Percentiles rank a stretch among this genome's conserved stretches.
Conservation (phyloP, 768 basidiomycete species). For the Leccinellum rugosiceps region DNA sequence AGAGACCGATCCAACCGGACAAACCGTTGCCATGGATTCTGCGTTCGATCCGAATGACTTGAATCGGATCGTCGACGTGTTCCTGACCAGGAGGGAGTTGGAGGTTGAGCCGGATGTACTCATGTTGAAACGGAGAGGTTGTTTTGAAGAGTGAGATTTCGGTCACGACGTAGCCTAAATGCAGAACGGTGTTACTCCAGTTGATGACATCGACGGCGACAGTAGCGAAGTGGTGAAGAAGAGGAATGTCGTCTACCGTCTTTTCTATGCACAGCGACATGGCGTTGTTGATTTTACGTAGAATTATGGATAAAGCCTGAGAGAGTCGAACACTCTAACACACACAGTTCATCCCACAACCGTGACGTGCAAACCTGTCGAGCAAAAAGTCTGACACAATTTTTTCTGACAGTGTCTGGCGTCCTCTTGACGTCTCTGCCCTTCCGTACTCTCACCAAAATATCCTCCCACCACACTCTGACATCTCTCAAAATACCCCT, state of each 20-base stretch:
- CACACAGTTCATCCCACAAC: too few relatives aligned
- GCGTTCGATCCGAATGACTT: neutral
- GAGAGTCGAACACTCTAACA: too few relatives aligned
- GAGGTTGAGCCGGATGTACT: neutral
- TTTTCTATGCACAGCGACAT: neutral
- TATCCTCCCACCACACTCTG: too few relatives aligned
- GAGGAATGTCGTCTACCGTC: neutral
- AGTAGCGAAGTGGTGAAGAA: neutral
- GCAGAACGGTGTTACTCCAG: neutral
- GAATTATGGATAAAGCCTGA: too few relatives aligned
- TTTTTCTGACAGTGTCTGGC: too few relatives aligned
- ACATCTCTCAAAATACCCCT: too few relatives aligned
- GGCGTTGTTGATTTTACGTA: too few relatives aligned
- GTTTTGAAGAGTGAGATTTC: neutral
- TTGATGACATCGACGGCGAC: neutral
- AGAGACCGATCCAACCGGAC: neutral
- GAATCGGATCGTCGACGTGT: neutral
- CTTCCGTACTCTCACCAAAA: too few relatives aligned
- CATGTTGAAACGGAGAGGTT: neutral
- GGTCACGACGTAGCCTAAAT: neutral
- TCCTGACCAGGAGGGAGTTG: neutral
- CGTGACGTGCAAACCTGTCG: too few relatives aligned
- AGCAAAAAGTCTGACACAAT: too few relatives aligned
- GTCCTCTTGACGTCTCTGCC: too few relatives aligned
- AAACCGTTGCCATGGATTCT: neutral